These are phyloP conservation scores for Cytidiella melzeri DNA, from an alignment of 768 basidiomycete species.

Conservation along the genomic window DNA sequence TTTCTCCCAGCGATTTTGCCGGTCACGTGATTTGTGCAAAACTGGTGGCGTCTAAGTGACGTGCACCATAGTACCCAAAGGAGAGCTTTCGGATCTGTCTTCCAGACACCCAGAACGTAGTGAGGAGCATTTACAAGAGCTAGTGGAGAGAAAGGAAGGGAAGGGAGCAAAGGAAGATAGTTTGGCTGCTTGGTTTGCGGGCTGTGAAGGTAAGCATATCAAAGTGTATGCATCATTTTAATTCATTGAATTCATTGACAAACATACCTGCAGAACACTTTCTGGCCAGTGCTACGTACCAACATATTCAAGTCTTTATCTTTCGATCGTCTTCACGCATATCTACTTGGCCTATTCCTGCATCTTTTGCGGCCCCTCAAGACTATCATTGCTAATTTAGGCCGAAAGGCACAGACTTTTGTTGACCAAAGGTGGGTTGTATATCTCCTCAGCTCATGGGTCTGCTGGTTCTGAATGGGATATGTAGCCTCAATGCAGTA, in stretches of 20 bases:
- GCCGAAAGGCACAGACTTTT: not conserved
- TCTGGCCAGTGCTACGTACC: slow-evolving; percentile 30
- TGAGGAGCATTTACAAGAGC: not conserved
- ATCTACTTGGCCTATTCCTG: slow-evolving; percentile 3
- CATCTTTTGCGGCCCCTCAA: slow-evolving; percentile 3
- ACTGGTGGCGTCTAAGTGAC: not conserved
- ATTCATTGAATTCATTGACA: too few species aligned
- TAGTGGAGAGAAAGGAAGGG: not conserved
- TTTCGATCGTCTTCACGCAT: slow-evolving; percentile 18
- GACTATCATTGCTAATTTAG: not conserved
- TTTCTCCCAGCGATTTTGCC: not conserved
- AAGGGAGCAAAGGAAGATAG: slow-evolving; percentile 2
- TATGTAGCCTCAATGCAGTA: not conserved
- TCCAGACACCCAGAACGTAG: slow-evolving; percentile 14
- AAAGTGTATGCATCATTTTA: too few species aligned
- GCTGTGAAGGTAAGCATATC: slow-evolving; percentile 14
- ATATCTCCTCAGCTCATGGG: not conserved
- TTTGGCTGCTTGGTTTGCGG: slow-evolving; percentile 16
- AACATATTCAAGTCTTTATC: slow-evolving; percentile 30
- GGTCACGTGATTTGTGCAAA: not conserved
- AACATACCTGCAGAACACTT: slow-evolving; percentile 37
- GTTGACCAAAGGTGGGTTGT: not conserved
- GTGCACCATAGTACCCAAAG: not conserved
- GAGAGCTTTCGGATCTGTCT: slow-evolving; percentile 2
- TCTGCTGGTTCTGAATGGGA: not conserved